These are phyloP conservation scores for Aspergillus sclerotiicarbonarius DNA, from an alignment of 495 filamentous ascomycete genomes.

Conservation along the genomic window DNA sequence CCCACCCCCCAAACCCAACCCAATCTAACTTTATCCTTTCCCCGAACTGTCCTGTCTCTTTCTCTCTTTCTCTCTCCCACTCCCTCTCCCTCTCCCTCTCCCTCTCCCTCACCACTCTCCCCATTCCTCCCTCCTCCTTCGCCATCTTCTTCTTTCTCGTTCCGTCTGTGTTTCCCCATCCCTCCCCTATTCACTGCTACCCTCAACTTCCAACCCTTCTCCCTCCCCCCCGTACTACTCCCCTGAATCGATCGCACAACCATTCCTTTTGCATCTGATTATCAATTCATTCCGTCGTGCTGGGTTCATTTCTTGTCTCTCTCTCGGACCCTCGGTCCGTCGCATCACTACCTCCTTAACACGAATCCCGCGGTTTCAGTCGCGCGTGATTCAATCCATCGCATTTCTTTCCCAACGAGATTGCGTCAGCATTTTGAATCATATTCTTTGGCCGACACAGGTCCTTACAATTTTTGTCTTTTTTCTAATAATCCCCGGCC, in stretches of 20 bases:
- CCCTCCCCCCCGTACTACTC: slow-evolving; percentile 13
- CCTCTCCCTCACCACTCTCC: slow-evolving; percentile 17
- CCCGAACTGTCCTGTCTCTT: slow-evolving; percentile 13
- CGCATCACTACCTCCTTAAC: slow-evolving; percentile 19
- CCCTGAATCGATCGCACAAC: slow-evolving; percentile 12
- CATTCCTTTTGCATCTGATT: slow-evolving; percentile 13
- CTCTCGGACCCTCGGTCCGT: slow-evolving; percentile 21
- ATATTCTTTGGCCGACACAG: not conserved
- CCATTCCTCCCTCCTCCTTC: slow-evolving; percentile 17
- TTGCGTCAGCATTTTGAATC: slow-evolving; percentile 8
- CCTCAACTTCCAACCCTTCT: slow-evolving; percentile 8
- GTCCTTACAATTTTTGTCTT: not conserved
- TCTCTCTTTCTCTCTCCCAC: slow-evolving; percentile 12
- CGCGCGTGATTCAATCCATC: not conserved
- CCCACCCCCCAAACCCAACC: slow-evolving; percentile 11
- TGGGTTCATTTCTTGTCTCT: slow-evolving; percentile 17
- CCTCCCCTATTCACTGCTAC: slow-evolving; percentile 15
- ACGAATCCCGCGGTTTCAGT: slow-evolving; percentile 9
- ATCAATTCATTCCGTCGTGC: slow-evolving; percentile 6
- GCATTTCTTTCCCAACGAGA: not conserved
- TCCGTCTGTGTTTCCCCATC: too few relatives aligned
- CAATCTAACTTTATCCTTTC: slow-evolving; percentile 21
- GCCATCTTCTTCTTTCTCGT: slow-evolving; percentile 2
- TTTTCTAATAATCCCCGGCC: slow-evolving; percentile 3
- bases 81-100: slow-evolving; percentile 24